phyloP scores from a whole-genome alignment of 345 rosid species.

The Leavenworthia alabamica region DNA sequence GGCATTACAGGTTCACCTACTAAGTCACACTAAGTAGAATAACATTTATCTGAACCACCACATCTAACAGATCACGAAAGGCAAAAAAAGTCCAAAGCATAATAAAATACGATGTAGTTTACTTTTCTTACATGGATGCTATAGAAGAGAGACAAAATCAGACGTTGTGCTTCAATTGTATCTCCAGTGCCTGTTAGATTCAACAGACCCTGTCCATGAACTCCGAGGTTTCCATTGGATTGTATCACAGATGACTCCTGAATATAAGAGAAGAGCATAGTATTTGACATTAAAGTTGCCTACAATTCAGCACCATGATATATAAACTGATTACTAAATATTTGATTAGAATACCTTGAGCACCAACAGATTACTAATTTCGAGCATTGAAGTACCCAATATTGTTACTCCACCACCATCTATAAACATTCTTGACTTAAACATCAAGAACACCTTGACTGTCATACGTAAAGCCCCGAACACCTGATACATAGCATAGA shows the following conservation, averaged over 20 bases:
- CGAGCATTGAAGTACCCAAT: conserved; percentile 82
- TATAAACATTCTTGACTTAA: conserved; percentile 85
- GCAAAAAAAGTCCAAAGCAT: neutral
- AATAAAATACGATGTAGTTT: neutral
- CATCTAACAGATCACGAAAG: neutral
- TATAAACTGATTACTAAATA: neutral
- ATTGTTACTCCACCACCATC: conserved; percentile 81
- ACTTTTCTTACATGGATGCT: conserved; percentile 25
- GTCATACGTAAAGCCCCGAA: conserved; percentile 97
- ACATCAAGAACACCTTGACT: conserved; percentile 93
- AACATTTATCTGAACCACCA: neutral
- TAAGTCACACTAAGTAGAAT: neutral
- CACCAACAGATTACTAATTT: conserved; percentile 84
- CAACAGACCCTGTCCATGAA: conserved; percentile 34
- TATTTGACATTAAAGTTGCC: neutral
- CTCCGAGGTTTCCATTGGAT: conserved; percentile 34
- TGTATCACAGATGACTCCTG: conserved; percentile 33
- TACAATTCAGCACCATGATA: neutral
- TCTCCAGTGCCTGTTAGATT: conserved; percentile 30
- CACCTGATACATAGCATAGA: conserved; percentile 44
- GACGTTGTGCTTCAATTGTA: conserved; percentile 33
- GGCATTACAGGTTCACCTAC: neutral
- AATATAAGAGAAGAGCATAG: neutral
- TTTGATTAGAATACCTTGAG: conserved; percentile 55
- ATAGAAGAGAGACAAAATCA: conserved; percentile 31